These are phyloP conservation scores for Podila epicladia DNA, from an alignment of 192 early-diverging fungal genomes.

Conservation along the genomic window DNA sequence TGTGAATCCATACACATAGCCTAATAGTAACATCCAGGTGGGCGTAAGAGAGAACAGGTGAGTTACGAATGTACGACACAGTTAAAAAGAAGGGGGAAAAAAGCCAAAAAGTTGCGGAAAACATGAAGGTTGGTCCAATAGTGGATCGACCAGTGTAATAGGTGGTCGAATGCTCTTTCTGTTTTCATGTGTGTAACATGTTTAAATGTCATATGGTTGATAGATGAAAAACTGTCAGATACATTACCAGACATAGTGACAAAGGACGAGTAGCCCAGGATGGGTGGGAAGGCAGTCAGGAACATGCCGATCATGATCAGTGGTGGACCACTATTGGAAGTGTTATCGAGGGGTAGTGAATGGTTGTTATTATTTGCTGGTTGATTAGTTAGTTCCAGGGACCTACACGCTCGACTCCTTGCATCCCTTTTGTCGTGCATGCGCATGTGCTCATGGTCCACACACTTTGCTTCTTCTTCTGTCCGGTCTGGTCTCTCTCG, in stretches of 20 bases:
- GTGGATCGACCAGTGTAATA: no score
- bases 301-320: conserved; percentile 54
- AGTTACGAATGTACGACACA: not conserved
- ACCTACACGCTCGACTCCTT: no score
- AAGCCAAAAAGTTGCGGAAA: not conserved
- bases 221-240: no score
- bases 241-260: conserved; percentile 61
- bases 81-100: no score
- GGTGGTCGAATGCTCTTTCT: not conserved
- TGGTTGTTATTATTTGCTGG: no score
- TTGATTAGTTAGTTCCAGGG: no score
- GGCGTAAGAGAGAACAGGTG: not conserved
- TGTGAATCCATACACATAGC: conserved; percentile 73
- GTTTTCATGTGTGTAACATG: not conserved
- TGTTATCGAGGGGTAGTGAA: not conserved
- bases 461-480: no score
- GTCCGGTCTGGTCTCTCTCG: no score
- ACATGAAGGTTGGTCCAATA: no score
- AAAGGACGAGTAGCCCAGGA: conserved; percentile 73
- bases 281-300: conserved; percentile 73
- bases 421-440: no score
- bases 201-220: no score
- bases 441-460: no score
- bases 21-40: conserved; percentile 17
- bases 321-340: conserved; percentile 29